A percentile compares a stretch with the other conserved stretches of the same genome.
phyloP scores from a whole-genome alignment of 768 basidiomycete species.

The Pleurotus djamor region DNA sequence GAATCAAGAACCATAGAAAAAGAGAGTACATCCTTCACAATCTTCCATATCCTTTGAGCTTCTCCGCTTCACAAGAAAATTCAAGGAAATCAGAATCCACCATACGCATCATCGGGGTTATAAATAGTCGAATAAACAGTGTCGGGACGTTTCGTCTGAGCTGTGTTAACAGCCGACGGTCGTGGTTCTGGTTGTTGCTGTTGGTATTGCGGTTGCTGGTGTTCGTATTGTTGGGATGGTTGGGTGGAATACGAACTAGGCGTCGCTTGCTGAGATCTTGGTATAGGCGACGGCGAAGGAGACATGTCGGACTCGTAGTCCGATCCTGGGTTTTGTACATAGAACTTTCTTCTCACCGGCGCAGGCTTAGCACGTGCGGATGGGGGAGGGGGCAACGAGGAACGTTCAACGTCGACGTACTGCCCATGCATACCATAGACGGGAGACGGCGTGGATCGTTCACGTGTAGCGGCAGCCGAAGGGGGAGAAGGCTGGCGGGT shows the following conservation, averaged over 20 bases:
- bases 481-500: neutral
- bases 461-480: neutral
- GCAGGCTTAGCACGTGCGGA: neutral
- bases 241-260: neutral
- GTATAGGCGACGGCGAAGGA: neutral
- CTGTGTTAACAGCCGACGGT: neutral
- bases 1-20: too few species aligned
- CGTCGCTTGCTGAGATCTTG: neutral
- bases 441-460: neutral
- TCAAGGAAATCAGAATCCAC: slow-evolving; percentile 36
- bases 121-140: slow-evolving; percentile 31
- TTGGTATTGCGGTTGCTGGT: neutral
- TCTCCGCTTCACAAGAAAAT: too few species aligned
- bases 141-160: slow-evolving; percentile 24
- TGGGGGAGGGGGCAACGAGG: neutral
- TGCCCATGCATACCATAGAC: slow-evolving; percentile 4
- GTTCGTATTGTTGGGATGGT: neutral
- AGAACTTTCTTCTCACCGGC: neutral
- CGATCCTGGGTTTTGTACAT: neutral
- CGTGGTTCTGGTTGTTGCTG: neutral
- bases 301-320: neutral
- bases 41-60: too few species aligned
- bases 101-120: slow-evolving; percentile 51
- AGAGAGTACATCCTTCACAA: too few species aligned
- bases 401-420: neutral